A percentile compares a stretch with the other conserved stretches of the same genome.
phyloP scores from a whole-genome alignment of 2,329 filamentous ascomycete species.

The Fusarium sp. region DNA sequence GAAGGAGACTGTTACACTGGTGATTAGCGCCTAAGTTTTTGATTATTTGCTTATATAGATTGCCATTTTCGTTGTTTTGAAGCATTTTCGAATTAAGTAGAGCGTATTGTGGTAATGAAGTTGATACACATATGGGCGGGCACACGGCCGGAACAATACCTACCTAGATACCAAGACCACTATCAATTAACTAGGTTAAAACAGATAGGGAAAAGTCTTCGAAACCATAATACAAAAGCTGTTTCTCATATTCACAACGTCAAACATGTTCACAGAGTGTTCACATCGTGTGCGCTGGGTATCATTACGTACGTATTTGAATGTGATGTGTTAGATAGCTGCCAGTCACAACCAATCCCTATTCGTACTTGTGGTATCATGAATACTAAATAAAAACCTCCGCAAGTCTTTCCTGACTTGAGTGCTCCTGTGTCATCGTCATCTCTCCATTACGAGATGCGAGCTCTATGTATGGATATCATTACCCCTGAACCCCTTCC shows the following conservation, averaged over 20 bases:
- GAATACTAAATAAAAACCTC: slow-evolving; percentile 15
- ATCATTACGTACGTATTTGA: neutral
- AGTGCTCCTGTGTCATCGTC: slow-evolving; percentile 13
- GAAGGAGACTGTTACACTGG: slow-evolving; percentile 50
- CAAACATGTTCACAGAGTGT: neutral
- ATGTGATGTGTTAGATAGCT: slow-evolving; percentile 7
- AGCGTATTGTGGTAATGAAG: slow-evolving; percentile 40
- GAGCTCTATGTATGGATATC: slow-evolving; percentile 40
- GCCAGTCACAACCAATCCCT: slow-evolving; percentile 7
- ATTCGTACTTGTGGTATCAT: slow-evolving; percentile 12
- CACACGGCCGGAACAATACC: slow-evolving; percentile 3
- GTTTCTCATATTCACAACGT: neutral
- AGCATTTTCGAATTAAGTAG: neutral
- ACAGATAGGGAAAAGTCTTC: neutral
- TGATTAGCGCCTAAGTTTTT: slow-evolving; percentile 44
- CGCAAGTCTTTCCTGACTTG: slow-evolving; percentile 21
- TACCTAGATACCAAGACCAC: slow-evolving; percentile 1
- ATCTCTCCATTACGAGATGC: slow-evolving; percentile 31
- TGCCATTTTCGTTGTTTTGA: neutral
- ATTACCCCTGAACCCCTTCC: slow-evolving; percentile 25
- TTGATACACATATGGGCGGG: slow-evolving; percentile 13
- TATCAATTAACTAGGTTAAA: neutral
- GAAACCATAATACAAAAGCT: slow-evolving; percentile 1
- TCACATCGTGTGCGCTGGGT: neutral
- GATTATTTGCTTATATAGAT: neutral